Base-by-base conservation (phyloP, 1,139 yeast genomes). In the Yamadazyma taylorii region DNA sequence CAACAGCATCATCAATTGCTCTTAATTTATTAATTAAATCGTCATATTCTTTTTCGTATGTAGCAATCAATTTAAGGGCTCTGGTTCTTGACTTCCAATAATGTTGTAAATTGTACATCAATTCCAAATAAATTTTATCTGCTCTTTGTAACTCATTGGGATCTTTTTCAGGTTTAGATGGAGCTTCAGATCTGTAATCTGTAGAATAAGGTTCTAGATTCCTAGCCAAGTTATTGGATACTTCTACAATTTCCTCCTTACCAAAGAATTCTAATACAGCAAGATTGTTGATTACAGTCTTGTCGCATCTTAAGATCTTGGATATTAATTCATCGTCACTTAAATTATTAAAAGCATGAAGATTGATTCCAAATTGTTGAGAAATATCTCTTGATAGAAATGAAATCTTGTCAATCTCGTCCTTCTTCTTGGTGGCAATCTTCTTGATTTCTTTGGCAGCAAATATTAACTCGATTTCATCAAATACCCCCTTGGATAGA, bases 21-120 rank as follows among this genome's bases (percentile, higher is more conserved):
- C 85, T 73, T 43, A 85, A 62, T 51, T 84, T 85, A 6, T 52
- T 45, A 11, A 81, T 79, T 27, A 83, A 60, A 41, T 82, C 89
- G n/a, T 71, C 75, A 50, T 83, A 85, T 42, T 85, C 94, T 49
- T 75, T 82, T 49, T 83, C 88, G 55, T 73, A 85, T 16, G 73
- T 63, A 1, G 81, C 65, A 14, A 82, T 68, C 13, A 84, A 77
- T 30, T 66, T 73, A 44, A 85, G 62, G 1, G 90, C 86, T 48
- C 94, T 69, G 65, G 78, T 79, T 65, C 95, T 76, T 3, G 92
- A 82, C 42, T 79, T 74, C 95, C 95, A 85, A 50, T 85, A 85
- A 43, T 82, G 85, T 46, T 82, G 89, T 46, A 85, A 68, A 48
- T 85, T 85, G 55, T 81, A 83, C 50, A 84, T 78, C 55, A 84